Base-by-base conservation (phyloP, 2,329 filamentous ascomycete species). In the Arthrobotrys iridis region DNA sequence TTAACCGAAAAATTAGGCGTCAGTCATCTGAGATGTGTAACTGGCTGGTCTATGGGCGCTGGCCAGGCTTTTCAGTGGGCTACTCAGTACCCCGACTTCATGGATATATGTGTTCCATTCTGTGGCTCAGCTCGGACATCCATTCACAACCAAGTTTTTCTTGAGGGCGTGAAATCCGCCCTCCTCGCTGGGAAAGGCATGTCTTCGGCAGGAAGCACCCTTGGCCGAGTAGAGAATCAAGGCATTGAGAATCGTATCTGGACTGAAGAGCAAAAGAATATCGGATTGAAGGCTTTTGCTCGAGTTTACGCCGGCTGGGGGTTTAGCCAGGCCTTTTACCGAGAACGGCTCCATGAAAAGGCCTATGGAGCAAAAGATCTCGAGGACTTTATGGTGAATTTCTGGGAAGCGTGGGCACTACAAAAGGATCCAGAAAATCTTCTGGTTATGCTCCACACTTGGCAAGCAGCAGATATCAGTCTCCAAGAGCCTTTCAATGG, bases 231-330 rank as follows among this genome's bases (percentile, higher is more conserved):
- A 4, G 79, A 80, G 0, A 77, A 81, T 11, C 81, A 81, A 2
- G 79, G 83, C 11, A 26, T 33, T 43, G 81, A 83, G 41, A 81
- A 84, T 73, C 81, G 83, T 10, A 79, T 80, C 0, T 90, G 88
- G 85, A 85, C 83, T 1, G 81, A 82, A 0, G 84, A 87, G 58
- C 86, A 90, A 77, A 86, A 81, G 52, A 83, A 84, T 13, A 82
- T 84, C 18, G 89, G 87, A 0, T 80, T 94, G 41, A 93, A 90
- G 79, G 91, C 91, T 0, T 87, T 94, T 67, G 90, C 87, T 0
- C 85, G 90, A 46, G 91, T 89, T 0, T 95, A 95, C 81, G 91
- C 91, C 0, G 91, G 91, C 0, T 95, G 88, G 91, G 91, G 92
- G 0, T 91, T 94, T 79, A 91, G 88, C 59, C 91, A 93, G 79